A percentile compares a stretch with the other conserved stretches of the same genome.
phyloP scores from a whole-genome alignment of 2,329 filamentous ascomycete species.

The Lachnellula cervina region DNA sequence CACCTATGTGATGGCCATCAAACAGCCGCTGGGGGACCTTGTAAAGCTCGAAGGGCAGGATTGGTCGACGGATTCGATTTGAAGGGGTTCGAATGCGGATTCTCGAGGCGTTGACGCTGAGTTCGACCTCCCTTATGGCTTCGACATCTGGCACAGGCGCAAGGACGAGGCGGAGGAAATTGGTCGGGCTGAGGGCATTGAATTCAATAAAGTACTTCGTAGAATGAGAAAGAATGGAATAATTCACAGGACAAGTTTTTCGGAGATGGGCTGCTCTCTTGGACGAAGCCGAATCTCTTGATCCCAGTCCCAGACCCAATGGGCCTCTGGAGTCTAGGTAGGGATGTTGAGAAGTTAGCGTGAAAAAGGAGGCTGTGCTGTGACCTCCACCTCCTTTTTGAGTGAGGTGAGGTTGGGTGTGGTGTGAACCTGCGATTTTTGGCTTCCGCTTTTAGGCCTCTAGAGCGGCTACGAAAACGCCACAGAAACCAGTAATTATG shows the following conservation, averaged over 20 bases:
- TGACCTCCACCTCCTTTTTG: too few species aligned
- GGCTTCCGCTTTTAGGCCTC: neutral
- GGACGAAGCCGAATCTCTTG: neutral
- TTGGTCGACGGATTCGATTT: neutral
- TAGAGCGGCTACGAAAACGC: neutral
- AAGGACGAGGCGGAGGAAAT: neutral
- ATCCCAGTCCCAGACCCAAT: neutral
- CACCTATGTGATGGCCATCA: constrained; percentile 2
- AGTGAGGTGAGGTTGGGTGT: neutral
- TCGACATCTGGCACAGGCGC: neutral
- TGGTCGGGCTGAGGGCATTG: neutral
- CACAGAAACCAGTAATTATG: neutral
- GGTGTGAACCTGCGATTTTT: neutral
- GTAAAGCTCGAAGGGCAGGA: neutral
- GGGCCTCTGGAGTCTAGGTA: neutral
- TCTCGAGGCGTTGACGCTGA: neutral
- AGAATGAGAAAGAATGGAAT: neutral
- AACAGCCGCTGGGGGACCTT: constrained; percentile 1
- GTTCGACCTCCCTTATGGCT: neutral
- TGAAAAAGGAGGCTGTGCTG: neutral
- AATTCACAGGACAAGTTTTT: neutral
- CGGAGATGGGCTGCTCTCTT: neutral
- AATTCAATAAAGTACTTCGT: neutral
- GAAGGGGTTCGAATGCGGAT: neutral
- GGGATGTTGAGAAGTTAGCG: neutral